phyloP scores from a whole-genome alignment of 2,329 filamentous ascomycete species.

The Nothophoma quercina region DNA sequence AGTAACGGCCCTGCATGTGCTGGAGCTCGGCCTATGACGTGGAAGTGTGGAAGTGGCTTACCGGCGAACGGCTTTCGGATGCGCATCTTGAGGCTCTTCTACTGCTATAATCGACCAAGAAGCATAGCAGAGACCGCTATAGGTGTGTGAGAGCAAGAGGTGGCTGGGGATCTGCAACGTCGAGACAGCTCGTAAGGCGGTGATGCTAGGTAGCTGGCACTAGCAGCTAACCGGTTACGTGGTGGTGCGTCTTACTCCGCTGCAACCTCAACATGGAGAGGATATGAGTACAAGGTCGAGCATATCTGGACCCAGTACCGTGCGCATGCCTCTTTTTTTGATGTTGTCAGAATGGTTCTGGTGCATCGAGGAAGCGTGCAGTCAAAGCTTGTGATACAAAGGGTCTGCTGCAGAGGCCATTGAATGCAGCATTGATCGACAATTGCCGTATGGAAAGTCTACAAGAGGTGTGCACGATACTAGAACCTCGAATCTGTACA shows the following conservation, averaged over 20 bases:
- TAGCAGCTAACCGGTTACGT: slow-evolving; percentile 9
- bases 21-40: slow-evolving; percentile 26
- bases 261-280: not conserved
- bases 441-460: not conserved
- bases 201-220: slow-evolving; percentile 10
- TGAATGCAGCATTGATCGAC: slow-evolving; percentile 6
- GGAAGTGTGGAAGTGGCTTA: slow-evolving; percentile 54
- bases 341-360: not conserved
- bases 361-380: not conserved
- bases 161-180: slow-evolving; percentile 16
- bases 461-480: not conserved
- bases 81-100: slow-evolving; percentile 65
- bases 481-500: not conserved
- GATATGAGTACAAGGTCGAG: not conserved
- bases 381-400: not conserved
- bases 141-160: not conserved
- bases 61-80: slow-evolving; percentile 90
- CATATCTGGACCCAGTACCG: not conserved
- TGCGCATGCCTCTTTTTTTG: not conserved
- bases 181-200: slow-evolving; percentile 9
- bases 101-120: slow-evolving; percentile 19
- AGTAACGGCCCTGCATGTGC: slow-evolving; percentile 16
- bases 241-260: slow-evolving; percentile 7
- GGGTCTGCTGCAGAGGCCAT: slow-evolving; percentile 9
- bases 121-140: slow-evolving; percentile 15